phyloP scores from a whole-genome alignment of 306 rosid genomes.

The Cicer pinnatifidum region DNA sequence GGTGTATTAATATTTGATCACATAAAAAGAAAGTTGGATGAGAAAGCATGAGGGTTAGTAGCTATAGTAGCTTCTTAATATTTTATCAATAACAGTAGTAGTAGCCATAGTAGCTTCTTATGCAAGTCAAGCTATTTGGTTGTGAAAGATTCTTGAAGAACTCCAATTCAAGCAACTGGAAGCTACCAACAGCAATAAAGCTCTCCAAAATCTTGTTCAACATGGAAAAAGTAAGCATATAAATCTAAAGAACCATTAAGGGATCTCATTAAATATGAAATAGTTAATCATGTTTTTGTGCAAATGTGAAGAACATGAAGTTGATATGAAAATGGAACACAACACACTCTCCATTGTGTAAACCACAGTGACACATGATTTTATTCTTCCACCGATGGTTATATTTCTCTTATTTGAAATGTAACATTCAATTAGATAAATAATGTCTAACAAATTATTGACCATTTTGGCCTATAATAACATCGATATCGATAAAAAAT shows the following conservation, averaged over 20 bases:
- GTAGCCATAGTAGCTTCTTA: neutral
- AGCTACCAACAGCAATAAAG: too few relatives aligned
- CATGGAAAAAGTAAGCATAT: too few relatives aligned
- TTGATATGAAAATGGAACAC: neutral
- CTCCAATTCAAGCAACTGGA: neutral
- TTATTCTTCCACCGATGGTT: neutral
- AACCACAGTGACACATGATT: neutral
- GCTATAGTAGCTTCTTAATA: neutral
- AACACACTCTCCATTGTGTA: neutral
- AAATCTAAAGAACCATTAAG: too few relatives aligned
- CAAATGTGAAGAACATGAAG: too few relatives aligned
- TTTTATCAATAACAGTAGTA: neutral
- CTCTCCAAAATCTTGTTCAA: too few relatives aligned
- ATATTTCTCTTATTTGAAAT: conserved; percentile 33
- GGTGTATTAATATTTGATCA: too few relatives aligned
- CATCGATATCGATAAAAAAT: conserved; percentile 3
- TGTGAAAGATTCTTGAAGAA: neutral
- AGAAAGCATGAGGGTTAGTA: too few relatives aligned
- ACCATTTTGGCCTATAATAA: conserved; percentile 35
- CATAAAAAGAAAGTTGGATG: too few relatives aligned
- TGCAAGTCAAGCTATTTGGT: neutral
- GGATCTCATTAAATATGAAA: too few relatives aligned
- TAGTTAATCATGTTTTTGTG: too few relatives aligned
- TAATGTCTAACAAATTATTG: conserved; percentile 25
- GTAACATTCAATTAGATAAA: conserved; percentile 32